Evolutionary conservation across 441 rosid species (phyloP).

Genomic region (Euphorbia celastroides): DNA sequence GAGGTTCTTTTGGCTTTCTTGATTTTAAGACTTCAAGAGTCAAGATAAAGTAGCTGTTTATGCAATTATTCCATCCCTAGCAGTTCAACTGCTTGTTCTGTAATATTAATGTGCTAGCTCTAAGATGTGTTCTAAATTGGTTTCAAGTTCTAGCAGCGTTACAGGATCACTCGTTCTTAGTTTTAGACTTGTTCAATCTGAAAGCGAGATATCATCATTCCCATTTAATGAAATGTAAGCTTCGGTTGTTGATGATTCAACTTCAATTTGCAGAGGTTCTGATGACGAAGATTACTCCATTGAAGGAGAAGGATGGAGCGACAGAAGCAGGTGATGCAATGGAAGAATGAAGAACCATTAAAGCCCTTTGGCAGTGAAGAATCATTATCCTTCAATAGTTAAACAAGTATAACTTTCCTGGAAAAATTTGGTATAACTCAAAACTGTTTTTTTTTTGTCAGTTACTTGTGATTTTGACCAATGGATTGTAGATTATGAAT

Average conservation of each 20-base stretch:
- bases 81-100: not conserved
- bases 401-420: not conserved
- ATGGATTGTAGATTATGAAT: not conserved
- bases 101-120: not conserved
- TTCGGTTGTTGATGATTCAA: not conserved
- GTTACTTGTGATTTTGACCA: not conserved
- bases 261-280: conserved; percentile 59
- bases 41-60: not conserved
- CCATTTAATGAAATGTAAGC: not conserved
- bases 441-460: not conserved
- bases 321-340: conserved; percentile 57
- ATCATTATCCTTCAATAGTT: not conserved
- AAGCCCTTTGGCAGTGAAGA: not conserved
- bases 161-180: not conserved
- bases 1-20: not conserved
- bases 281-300: conserved; percentile 59
- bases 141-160: not conserved
- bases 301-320: conserved; percentile 52
- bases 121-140: not conserved
- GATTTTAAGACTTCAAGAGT: not conserved
- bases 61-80: not conserved
- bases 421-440: not conserved
- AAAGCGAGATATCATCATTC: too few species aligned
- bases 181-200: not conserved
- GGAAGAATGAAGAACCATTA: conserved; percentile 48